Evolutionary conservation across 345 rosid species (phyloP).

Genomic region (Eucalyptus cloeziana): DNA sequence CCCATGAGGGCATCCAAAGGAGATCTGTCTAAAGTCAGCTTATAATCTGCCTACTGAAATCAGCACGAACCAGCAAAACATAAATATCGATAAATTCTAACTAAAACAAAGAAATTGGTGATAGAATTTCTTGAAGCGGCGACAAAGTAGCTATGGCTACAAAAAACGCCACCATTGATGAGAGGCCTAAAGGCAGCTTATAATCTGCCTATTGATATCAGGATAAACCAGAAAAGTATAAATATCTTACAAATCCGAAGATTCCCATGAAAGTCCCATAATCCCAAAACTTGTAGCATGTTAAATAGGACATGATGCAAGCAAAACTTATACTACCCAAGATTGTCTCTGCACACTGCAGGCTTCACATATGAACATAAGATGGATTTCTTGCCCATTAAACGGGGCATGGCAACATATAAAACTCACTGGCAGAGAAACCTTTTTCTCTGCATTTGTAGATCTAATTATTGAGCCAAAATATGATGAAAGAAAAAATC

Average conservation of each 20-base stretch:
- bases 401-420: neutral
- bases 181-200: neutral
- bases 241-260: neutral
- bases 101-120: neutral
- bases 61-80: neutral
- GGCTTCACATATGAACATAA: neutral
- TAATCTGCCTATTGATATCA: neutral
- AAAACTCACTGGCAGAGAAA: neutral
- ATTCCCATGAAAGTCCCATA: neutral
- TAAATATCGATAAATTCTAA: neutral
- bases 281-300: neutral
- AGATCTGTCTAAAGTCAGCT: neutral
- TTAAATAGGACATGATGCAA: neutral
- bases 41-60: neutral
- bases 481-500: neutral
- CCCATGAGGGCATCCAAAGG: neutral
- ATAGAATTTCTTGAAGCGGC: neutral
- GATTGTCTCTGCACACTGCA: neutral
- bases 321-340: neutral
- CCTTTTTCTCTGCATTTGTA: neutral
- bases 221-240: neutral
- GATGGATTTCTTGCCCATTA: neutral
- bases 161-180: neutral
- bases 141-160: neutral
- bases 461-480: neutral